phyloP scores from a whole-genome alignment of 352 stramenopile species.

The Globisporangium mamillatum region DNA sequence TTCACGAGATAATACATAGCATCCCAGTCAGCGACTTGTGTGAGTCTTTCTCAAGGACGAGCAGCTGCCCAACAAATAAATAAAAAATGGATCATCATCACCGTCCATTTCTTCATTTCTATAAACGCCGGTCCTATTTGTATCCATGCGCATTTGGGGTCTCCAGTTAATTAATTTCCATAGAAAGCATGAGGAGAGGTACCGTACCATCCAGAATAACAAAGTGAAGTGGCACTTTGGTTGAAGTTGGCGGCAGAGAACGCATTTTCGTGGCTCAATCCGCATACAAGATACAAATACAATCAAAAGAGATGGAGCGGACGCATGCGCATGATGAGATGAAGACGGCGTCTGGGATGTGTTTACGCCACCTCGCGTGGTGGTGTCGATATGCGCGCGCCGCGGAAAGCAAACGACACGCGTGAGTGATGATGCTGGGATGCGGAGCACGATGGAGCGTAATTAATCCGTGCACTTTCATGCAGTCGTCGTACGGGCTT shows the following conservation, averaged over 20 bases:
- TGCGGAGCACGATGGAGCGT: neutral
- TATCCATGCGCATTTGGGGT: neutral
- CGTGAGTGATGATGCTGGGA: neutral
- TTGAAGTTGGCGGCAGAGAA: neutral
- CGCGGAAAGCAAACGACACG: neutral
- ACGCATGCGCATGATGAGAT: neutral
- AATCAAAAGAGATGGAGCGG: neutral
- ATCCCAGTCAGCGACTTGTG: neutral
- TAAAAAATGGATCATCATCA: neutral
- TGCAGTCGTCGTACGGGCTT: neutral
- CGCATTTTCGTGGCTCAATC: neutral
- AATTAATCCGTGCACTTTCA: neutral
- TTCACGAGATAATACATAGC: neutral
- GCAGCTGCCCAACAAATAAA: neutral
- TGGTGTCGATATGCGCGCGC: neutral
- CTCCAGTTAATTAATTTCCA: neutral
- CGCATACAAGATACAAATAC: too few relatives aligned
- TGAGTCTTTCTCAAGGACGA: neutral
- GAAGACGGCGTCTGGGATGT: neutral
- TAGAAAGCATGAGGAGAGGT: neutral
- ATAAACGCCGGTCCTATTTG: neutral
- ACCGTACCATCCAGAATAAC: neutral
- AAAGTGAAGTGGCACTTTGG: neutral
- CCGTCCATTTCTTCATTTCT: neutral
- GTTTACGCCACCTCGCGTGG: neutral